Percentiles rank a stretch among this genome's conserved stretches.
Evolutionary conservation across 257 asterid genomes (phyloP).

Genomic region (Rehmannia glutinosa): DNA sequence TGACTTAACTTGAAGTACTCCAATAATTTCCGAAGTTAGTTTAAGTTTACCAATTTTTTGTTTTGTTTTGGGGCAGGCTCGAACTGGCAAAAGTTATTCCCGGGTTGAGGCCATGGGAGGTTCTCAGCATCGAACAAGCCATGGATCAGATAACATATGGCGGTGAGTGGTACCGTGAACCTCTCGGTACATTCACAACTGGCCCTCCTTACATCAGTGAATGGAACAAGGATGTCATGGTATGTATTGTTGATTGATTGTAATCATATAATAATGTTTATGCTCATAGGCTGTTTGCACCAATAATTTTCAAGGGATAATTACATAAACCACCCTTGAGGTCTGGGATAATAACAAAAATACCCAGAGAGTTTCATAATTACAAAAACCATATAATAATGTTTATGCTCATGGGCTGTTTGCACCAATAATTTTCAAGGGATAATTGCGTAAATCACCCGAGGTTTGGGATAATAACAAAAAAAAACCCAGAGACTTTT

Average conservation of each 20-base stretch:
- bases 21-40: background rate
- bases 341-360: no score
- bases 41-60: background rate
- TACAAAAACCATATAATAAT: no score
- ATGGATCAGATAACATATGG: conserved; percentile 87
- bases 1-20: background rate
- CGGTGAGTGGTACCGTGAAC: conserved; percentile 88
- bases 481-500: background rate
- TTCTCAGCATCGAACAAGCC: conserved; percentile 91
- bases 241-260: conserved; percentile 18
- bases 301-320: no score
- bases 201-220: conserved; percentile 84
- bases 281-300: no score
- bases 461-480: background rate
- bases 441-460: background rate
- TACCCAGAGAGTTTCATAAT: no score
- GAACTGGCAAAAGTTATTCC: conserved; percentile 67
- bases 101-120: conserved; percentile 98
- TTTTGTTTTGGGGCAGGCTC: conserved; percentile 45
- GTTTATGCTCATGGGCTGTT: no score
- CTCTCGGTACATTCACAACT: conserved; percentile 77
- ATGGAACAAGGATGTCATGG: conserved; percentile 60
- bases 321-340: no score
- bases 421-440: no score
- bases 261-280: no score